Percentiles rank a stretch among this genome's conserved stretches.
These are phyloP conservation scores for Aspergillus floridensis DNA, from an alignment of 2,329 filamentous ascomycete species.

Conservation along the genomic window DNA sequence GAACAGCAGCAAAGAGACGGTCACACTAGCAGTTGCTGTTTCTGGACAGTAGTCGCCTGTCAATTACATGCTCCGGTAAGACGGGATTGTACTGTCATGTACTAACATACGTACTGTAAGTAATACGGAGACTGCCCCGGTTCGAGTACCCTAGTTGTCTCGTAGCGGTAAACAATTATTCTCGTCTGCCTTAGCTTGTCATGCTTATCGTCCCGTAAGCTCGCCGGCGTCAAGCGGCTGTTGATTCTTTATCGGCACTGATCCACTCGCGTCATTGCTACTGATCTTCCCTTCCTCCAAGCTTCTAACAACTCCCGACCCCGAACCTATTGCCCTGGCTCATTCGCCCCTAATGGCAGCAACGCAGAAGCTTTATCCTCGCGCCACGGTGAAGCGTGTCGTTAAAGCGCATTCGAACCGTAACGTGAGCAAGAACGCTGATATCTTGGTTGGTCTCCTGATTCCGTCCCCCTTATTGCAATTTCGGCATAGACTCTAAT, in stretches of 20 bases:
- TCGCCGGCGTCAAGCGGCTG: not conserved
- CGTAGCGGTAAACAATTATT: too few species aligned
- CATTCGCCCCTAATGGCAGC: slow-evolving; percentile 51
- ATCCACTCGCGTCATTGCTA: not conserved
- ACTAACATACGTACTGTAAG: not conserved
- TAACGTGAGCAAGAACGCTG: slow-evolving; percentile 78
- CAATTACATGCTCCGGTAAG: not conserved
- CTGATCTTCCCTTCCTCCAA: not conserved
- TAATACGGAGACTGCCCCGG: not conserved
- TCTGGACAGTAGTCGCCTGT: not conserved
- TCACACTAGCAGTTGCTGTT: not conserved
- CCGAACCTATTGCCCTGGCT: not conserved
- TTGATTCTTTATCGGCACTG: not conserved
- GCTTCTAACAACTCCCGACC: not conserved
- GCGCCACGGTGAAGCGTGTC: slow-evolving; percentile 81
- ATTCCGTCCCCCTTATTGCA: not conserved
- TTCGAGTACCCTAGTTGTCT: too few species aligned
- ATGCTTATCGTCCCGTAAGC: not conserved
- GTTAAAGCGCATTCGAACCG: slow-evolving; percentile 83
- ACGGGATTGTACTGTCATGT: not conserved
- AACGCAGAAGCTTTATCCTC: slow-evolving; percentile 75
- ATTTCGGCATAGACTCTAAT: not conserved
- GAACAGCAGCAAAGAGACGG: not conserved
- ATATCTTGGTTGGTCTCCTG: slow-evolving; percentile 65
- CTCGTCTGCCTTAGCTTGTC: not conserved